Evolutionary conservation across 1,139 yeast species (phyloP), one percentile per base, ranked within the genome.

Genomic region (Candida tropicalis): DNA sequence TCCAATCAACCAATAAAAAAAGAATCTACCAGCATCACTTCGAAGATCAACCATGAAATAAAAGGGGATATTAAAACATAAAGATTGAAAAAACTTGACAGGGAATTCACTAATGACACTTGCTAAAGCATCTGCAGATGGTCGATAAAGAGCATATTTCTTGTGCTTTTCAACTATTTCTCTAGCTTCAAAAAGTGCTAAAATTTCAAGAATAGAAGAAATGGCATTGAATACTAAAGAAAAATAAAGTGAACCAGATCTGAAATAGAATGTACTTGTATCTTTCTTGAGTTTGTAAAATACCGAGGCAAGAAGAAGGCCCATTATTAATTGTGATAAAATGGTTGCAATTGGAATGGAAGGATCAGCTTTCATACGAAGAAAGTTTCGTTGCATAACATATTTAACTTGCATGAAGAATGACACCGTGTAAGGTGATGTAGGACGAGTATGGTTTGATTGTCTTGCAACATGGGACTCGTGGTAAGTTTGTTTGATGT

Each of bases 41-140:
- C 80, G 70, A 59, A 82, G 68, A 49, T 73, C 61, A 26, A 82
- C 77, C 72, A 82, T 68, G 67, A 82, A 82, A 59, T 82, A 82
- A 37, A 79, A 63, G 24, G 75, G 66, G 35, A 82, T 53, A 35
- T 75, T 65, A 53, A 82, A 73, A 22, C 65, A 54, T 34, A 76
- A 50, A 40, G 79, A 65, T 50, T 77, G 73, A 26, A 66, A 48
- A 9, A 77, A 46, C 56, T 82, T 81, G 23, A 73, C 63, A 3
- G 87, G 87, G 40, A 81, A 58, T 54, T 81, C 84, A 24, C 84
- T 74, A 41, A 81, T 58, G 51, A 81, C 68, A 44, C 75, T 73
- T 45, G 82, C 83, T 39, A 81, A 57, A 4, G 86, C 81, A 59
- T 82, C 87, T 13, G 84, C 84, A 20, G 86, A 76, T 18, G 83